Percentiles rank a stretch among this genome's conserved stretches.
Evolutionary conservation across 768 basidiomycete genomes (phyloP).

Genomic region (Phaffia australis): DNA sequence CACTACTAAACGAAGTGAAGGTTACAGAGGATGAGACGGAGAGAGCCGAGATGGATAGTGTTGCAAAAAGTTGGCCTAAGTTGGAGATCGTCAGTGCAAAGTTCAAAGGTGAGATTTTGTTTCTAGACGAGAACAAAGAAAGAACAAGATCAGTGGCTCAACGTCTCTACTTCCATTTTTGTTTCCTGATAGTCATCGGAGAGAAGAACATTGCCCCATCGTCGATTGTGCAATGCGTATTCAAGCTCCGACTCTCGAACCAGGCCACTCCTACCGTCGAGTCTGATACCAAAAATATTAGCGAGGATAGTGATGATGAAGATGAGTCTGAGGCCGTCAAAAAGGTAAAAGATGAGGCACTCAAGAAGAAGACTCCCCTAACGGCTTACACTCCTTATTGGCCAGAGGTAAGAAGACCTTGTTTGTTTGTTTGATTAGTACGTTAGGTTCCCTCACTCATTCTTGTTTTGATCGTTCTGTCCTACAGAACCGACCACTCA

Average conservation of each 20-base stretch:
- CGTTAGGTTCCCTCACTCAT: background rate
- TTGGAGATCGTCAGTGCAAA: slow-evolving; percentile 67
- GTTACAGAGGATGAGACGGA: slow-evolving; percentile 45
- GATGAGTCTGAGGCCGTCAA: slow-evolving; percentile 42
- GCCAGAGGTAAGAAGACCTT: slow-evolving; percentile 56
- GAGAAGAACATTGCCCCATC: slow-evolving; percentile 79
- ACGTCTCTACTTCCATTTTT: background rate
- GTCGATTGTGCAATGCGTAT: slow-evolving; percentile 71
- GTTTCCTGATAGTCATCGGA: slow-evolving; percentile 57
- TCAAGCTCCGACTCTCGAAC: slow-evolving; percentile 58
- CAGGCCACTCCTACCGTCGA: slow-evolving; percentile 25
- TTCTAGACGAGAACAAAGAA: background rate
- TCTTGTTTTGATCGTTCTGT: background rate
- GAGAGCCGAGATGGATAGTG: slow-evolving; percentile 45
- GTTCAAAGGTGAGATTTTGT: slow-evolving; percentile 60
- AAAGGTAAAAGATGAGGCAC: slow-evolving; percentile 41
- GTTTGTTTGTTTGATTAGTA: background rate
- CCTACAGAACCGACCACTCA: slow-evolving; percentile 20
- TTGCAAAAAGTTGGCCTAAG: slow-evolving; percentile 56
- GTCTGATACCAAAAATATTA: slow-evolving; percentile 32
- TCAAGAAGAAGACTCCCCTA: slow-evolving; percentile 34
- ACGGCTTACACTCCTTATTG: slow-evolving; percentile 83
- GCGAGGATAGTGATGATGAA: slow-evolving; percentile 28
- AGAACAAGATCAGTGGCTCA: background rate
- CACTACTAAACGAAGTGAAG: slow-evolving; percentile 31